These are phyloP conservation scores for Puccinia sorghi DNA, from an alignment of 1,284 basidiomycete genomes.

Conservation along the genomic window DNA sequence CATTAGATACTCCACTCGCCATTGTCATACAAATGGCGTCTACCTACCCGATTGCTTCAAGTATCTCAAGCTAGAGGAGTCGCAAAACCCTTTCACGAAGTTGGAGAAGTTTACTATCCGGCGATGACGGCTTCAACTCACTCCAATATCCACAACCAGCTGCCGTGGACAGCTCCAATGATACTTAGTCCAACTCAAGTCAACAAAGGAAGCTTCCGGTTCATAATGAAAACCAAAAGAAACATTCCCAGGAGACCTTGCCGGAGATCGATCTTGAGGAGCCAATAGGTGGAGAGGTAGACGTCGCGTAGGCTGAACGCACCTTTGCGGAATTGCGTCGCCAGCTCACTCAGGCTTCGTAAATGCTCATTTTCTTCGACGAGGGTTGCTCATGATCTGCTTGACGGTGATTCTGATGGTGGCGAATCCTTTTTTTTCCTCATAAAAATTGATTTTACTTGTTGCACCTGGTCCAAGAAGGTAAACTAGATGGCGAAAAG, in stretches of 20 bases:
- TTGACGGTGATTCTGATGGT: neutral
- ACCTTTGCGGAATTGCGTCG: constrained; percentile 31
- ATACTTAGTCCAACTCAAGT: neutral
- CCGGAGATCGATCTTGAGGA: neutral
- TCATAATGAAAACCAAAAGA: neutral
- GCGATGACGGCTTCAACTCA: neutral
- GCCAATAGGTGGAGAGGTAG: neutral
- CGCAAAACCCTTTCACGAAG: too few relatives aligned
- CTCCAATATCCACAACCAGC: too few relatives aligned
- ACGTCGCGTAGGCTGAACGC: constrained; percentile 20
- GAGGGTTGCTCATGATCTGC: neutral
- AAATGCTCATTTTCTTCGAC: neutral
- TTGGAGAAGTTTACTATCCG: too few relatives aligned
- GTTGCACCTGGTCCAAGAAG: constrained; percentile 11
- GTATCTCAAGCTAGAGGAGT: too few relatives aligned
- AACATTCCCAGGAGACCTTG: neutral
- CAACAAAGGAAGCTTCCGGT: neutral
- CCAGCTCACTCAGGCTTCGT: constrained; percentile 39
- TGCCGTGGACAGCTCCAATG: neutral
- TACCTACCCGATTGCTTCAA: too few relatives aligned
- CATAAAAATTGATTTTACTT: neutral
- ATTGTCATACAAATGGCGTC: too few relatives aligned
- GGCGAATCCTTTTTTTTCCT: neutral
- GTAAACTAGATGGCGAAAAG: constrained; percentile 17
- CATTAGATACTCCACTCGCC: too few relatives aligned